Evolutionary conservation across 192 early-diverging fungal species (phyloP).

Genomic region (Coemansia sp.): DNA sequence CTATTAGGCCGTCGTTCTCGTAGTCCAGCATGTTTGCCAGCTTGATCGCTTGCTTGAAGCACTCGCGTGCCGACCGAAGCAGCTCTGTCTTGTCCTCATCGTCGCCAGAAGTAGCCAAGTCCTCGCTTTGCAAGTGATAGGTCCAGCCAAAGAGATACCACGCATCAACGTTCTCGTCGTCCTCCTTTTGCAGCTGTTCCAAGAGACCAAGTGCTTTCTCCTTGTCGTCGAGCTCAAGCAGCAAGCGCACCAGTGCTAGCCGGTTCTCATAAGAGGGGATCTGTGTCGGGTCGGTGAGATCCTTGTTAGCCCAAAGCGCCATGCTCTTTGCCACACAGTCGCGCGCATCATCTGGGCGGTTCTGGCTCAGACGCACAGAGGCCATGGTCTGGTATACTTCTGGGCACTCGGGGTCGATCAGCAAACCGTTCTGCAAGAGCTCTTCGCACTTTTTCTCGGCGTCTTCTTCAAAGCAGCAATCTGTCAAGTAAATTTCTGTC

Average conservation of each 20-base stretch:
- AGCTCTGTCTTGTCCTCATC: conserved; percentile 35
- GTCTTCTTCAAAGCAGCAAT: conserved; percentile 93
- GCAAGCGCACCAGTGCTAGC: conserved; percentile 78
- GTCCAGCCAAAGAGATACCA: conserved; percentile 98
- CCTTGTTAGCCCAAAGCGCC: conserved; percentile 71
- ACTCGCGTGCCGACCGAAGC: conserved; percentile 44
- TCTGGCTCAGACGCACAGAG: conserved; percentile 87
- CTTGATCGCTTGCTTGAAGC: conserved; percentile 56
- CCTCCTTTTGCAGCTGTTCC: conserved; percentile 82
- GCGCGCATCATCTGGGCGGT: conserved; percentile 79
- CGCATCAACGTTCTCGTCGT: conserved; percentile 89
- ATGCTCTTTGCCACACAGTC: conserved; percentile 68
- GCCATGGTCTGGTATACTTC: conserved; percentile 90
- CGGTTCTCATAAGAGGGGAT: conserved; percentile 86
- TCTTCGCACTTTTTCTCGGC: conserved; percentile 87
- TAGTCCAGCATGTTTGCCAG: conserved; percentile 64
- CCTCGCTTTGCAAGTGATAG: conserved; percentile 85
- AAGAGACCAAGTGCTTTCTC: conserved; percentile 80
- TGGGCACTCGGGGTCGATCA: conserved; percentile 72
- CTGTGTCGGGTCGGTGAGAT: conserved; percentile 44
- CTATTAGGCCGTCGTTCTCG: conserved; percentile 70
- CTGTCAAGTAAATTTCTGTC: conserved; percentile 97
- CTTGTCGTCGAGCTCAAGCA: conserved; percentile 84
- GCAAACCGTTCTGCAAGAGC: conserved; percentile 69
- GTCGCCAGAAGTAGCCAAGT: conserved; percentile 59